These are phyloP conservation scores for Calendula officinalis DNA, from an alignment of 129 eudicot genomes.

Conservation along the genomic window DNA sequence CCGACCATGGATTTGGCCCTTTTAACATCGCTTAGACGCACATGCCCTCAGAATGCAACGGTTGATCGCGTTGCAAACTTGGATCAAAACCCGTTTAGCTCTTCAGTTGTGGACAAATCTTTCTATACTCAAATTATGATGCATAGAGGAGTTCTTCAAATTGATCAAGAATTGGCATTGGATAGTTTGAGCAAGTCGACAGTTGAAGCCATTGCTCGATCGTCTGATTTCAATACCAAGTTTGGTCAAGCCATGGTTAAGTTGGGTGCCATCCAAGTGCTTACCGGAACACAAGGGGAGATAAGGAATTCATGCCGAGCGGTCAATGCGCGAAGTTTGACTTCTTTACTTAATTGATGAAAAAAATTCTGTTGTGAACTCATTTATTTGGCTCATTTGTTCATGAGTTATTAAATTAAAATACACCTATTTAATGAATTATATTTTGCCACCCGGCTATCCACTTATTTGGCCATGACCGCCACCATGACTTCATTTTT, in stretches of 20 bases:
- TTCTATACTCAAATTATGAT: slow-evolving; percentile 40
- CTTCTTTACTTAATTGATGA: not conserved
- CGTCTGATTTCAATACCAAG: slow-evolving; percentile 31
- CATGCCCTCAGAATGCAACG: slow-evolving; percentile 38
- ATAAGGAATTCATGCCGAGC: slow-evolving; percentile 58
- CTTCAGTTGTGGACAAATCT: slow-evolving; percentile 47
- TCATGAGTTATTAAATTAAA: too few relatives aligned
- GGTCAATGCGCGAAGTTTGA: slow-evolving; percentile 16
- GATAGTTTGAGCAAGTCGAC: slow-evolving; percentile 35
- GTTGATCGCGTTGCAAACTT: slow-evolving; percentile 29
- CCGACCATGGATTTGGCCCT: slow-evolving; percentile 43
- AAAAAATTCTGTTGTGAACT: too few relatives aligned
- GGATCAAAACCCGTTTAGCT: slow-evolving; percentile 48
- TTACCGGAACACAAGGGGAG: slow-evolving; percentile 53
- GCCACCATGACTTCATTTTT: too few relatives aligned
- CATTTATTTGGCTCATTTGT: too few relatives aligned
- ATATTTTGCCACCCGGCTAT: too few relatives aligned
- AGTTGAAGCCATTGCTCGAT: slow-evolving; percentile 33
- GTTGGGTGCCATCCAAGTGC: slow-evolving; percentile 51
- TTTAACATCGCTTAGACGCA: slow-evolving; percentile 9
- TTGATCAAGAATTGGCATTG: slow-evolving; percentile 56
- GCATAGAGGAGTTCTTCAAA: slow-evolving; percentile 48
- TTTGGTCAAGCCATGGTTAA: slow-evolving; percentile 64
- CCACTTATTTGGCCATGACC: too few relatives aligned
- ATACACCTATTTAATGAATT: too few relatives aligned